Conservation (phyloP, 352 stramenopile species). For the Phytophthora pluvialis region DNA sequence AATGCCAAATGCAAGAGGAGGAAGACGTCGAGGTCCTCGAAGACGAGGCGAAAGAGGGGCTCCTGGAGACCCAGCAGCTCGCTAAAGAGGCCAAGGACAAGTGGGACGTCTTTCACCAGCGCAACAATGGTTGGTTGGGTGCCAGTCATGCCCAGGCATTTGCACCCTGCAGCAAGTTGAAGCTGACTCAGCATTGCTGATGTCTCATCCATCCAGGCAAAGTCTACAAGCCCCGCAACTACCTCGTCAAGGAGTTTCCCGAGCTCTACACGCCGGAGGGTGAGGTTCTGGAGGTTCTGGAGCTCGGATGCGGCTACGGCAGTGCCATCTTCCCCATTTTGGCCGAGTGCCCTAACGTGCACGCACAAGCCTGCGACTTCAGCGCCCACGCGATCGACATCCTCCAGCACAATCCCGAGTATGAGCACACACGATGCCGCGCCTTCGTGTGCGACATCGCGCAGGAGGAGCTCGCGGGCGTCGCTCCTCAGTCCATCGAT, state of each 20-base stretch:
- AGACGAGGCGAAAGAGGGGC: constrained; percentile 1
- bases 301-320: constrained; percentile 88
- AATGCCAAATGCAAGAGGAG: constrained; percentile 39
- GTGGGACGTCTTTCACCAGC: constrained; percentile 81
- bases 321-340: constrained; percentile 90
- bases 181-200: constrained; percentile 8
- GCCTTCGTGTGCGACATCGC: constrained; percentile 82
- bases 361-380: constrained; percentile 83
- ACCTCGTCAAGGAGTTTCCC: constrained; percentile 82
- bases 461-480: constrained; percentile 49
- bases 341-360: constrained; percentile 61
- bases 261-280: constrained; percentile 55
- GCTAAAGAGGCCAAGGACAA: constrained; percentile 63
- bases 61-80: constrained; percentile 39
- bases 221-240: constrained; percentile 86
- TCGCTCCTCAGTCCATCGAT: constrained; percentile 63
- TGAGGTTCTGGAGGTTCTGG: constrained; percentile 58
- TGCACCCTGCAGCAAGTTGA: background rate
- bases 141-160: background rate
- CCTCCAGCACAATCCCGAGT: constrained; percentile 57
- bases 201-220: constrained; percentile 47
- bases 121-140: constrained; percentile 64
- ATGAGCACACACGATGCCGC: constrained; percentile 55
- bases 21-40: constrained; percentile 7
- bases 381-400: constrained; percentile 82